phyloP scores from a whole-genome alignment of 2,329 filamentous ascomycete genomes.

The Aspergillus fijiensis region DNA sequence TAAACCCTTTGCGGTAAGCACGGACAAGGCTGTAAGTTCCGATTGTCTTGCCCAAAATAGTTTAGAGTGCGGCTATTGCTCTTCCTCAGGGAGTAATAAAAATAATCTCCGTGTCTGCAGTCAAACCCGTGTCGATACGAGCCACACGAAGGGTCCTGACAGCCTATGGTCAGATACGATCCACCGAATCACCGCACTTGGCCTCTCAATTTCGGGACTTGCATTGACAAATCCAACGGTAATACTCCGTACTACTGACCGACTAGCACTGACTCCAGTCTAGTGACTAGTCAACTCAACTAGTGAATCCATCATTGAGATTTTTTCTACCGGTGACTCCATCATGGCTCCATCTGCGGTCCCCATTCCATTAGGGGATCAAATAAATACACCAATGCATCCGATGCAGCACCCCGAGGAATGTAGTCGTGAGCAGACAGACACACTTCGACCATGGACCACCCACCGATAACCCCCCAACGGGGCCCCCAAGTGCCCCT shows the following conservation, averaged over 20 bases:
- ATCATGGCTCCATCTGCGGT: neutral
- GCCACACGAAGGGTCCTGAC: neutral
- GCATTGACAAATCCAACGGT: too few species aligned
- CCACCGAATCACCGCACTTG: too few species aligned
- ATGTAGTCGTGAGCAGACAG: neutral
- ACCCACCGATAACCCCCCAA: neutral
- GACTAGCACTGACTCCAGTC: too few species aligned
- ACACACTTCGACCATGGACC: neutral
- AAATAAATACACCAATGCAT: neutral
- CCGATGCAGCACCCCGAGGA: neutral
- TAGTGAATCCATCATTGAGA: neutral
- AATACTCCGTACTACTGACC: too few species aligned
- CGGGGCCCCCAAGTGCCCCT: conserved; percentile 23
- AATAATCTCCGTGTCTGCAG: neutral
- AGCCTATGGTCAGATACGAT: too few species aligned
- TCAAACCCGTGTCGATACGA: neutral
- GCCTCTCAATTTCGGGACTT: too few species aligned
- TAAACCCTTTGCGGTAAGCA: neutral
- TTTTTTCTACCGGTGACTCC: neutral
- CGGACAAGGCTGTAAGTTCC: neutral
- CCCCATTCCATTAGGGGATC: neutral
- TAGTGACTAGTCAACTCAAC: neutral
- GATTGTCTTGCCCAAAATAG: neutral
- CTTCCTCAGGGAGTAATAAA: too few species aligned
- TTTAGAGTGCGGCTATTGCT: neutral